These are phyloP conservation scores for Macrotyloma uniflorum DNA, from an alignment of 306 rosid genomes.

Conservation along the genomic window DNA sequence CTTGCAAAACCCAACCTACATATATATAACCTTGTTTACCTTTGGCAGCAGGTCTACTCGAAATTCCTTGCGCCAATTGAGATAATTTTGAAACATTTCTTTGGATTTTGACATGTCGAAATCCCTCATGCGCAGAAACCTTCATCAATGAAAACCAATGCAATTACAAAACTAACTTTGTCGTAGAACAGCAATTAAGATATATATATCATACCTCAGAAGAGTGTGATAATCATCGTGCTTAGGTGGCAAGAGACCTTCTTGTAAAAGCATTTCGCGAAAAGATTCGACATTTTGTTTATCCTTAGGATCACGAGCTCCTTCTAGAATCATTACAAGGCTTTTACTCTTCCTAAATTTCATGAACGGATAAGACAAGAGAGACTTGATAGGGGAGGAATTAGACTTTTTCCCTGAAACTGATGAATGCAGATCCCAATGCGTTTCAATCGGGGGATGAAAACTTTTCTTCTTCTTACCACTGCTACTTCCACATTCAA, in stretches of 20 bases:
- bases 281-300: constrained; percentile 60
- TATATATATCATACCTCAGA: constrained; percentile 54
- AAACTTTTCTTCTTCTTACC: constrained; percentile 41
- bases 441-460: constrained; percentile 73
- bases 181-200: constrained; percentile 1
- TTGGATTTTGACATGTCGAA: constrained; percentile 69
- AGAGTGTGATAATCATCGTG: constrained; percentile 90
- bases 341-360: constrained; percentile 57
- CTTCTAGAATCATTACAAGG: constrained; percentile 55
- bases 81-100: constrained; percentile 67
- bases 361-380: constrained; percentile 50
- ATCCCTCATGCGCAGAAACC: constrained; percentile 94
- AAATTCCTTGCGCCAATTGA: constrained; percentile 84
- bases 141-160: constrained; percentile 1
- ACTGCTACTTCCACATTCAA: background rate
- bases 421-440: constrained; percentile 55
- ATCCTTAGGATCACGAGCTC: constrained; percentile 70
- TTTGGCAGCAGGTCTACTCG: constrained; percentile 62
- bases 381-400: constrained; percentile 43
- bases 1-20: too few species aligned
- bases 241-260: constrained; percentile 58
- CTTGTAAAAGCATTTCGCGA: constrained; percentile 61
- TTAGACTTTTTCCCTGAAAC: constrained; percentile 7
- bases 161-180: background rate
- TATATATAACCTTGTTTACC: constrained; percentile 42